Base-by-base conservation (phyloP, 129 eudicot species). In the Heracleum sosnowskyi region DNA sequence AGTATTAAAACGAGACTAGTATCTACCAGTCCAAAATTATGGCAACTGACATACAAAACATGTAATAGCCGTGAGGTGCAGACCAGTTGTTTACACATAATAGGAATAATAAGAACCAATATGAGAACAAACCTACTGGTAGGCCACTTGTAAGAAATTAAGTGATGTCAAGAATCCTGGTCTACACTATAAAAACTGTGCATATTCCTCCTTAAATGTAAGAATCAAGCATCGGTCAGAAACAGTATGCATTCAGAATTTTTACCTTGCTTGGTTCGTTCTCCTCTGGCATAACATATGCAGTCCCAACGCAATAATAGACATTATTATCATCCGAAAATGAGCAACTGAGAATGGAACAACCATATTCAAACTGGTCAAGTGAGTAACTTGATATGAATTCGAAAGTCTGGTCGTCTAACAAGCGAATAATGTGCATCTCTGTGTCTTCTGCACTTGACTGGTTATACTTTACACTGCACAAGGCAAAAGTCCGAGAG, bases 331-430 rank as follows among this genome's bases (percentile, higher is more conserved):
- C 98, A 85, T 94, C 98, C 41, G 97, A 82, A 83, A 94, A 94
- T 17, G 97, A 94, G 89, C 98, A 94, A 82, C 84, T 91, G n/a
- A 94, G 86, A 20, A 94, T 91, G 45, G 97, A 94, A 74, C 98
- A 94, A 51, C 93, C 98, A 35, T 82, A 82, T 85, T 94, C 98
- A 81, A 81, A 91, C 16, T 90, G 97, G 82, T 94, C 98, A 46
- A 94, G 93, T 11, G 97, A 79, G 70, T 94, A 94, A 13, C 96
- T 86, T 26, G 97, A 94, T 74, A 89, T 85, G 83, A 91, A 89
- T 36, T 94, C 98, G 74, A 94, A 93, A n/a, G 97, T 91, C 68
- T 94, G 98, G 73, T 94, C 98, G 83, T 94, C 98, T 79, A 94
- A 73, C 84, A 94, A 83, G 74, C 98, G 97, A 63, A 94, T 77